A percentile compares a stretch with the other conserved stretches of the same genome.
These are phyloP conservation scores for Anthracocystis setariae DNA, from an alignment of 1,284 basidiomycete species.

Conservation along the genomic window DNA sequence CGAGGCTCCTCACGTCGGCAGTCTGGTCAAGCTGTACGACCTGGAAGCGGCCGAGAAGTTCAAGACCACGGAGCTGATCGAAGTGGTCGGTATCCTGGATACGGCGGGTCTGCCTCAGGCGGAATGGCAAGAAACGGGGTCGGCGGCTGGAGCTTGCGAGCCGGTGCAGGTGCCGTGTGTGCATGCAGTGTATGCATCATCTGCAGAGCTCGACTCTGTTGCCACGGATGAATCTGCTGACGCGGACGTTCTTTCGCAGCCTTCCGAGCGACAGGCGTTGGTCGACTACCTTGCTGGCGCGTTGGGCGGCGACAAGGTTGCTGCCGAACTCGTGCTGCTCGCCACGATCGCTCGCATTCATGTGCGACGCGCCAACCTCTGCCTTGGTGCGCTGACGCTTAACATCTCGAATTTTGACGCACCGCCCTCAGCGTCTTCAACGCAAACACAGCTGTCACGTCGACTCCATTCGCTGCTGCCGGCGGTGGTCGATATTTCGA, in stretches of 20 bases:
- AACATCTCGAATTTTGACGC: conserved; percentile 67
- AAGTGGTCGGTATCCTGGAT: conserved; percentile 61
- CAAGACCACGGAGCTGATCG: conserved; percentile 60
- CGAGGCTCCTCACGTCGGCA: conserved; percentile 32
- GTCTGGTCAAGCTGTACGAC: conserved; percentile 57
- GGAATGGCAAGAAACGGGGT: conserved; percentile 48
- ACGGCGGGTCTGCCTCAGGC: conserved; percentile 38
- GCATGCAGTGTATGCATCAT: conserved; percentile 49
- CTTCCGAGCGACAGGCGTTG: conserved; percentile 22
- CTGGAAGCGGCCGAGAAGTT: conserved; percentile 56
- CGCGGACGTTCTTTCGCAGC: conserved; percentile 15
- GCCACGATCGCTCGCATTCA: conserved; percentile 77
- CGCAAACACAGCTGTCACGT: conserved; percentile 73
- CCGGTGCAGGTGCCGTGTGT: conserved; percentile 48
- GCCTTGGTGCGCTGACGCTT: conserved; percentile 77
- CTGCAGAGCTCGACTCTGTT: conserved; percentile 27
- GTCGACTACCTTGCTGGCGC: conserved; percentile 46
- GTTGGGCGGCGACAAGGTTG: conserved; percentile 65
- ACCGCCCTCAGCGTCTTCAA: conserved; percentile 70
- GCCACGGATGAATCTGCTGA: neutral
- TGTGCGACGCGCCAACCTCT: conserved; percentile 75
- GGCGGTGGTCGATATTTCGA: conserved; percentile 72
- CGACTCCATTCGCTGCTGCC: conserved; percentile 71
- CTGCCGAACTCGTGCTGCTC: conserved; percentile 82
- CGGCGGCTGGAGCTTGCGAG: conserved; percentile 15